Evolutionary conservation across 208 protist species (phyloP), one percentile per base, ranked within the genome.

Genomic region (Kentomonas sorsogonicus): DNA sequence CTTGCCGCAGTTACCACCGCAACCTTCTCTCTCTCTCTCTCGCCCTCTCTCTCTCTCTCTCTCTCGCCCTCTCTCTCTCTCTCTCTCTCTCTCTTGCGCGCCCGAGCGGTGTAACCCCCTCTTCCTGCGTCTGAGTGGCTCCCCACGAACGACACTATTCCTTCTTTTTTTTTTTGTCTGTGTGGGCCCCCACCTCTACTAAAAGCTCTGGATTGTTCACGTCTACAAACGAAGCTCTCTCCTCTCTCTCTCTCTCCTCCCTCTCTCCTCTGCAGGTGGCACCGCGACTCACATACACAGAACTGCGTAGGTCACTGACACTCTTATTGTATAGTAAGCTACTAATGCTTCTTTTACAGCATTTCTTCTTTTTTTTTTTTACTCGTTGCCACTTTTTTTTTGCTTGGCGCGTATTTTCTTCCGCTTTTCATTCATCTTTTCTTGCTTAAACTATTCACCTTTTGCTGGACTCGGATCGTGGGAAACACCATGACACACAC

Each of bases 361-460:
- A 16, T 13, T 6, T 39, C n/a, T n/a, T n/a, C n/a, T n/a, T n/a
- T 23, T 52, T 31, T 23, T n/a, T 43, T 50, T 52, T 48, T 58
- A n/a, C 20, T 38, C 50, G 3, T 13, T 23, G 46, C 0, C 15
- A 1, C 18, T 18, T 31, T 2, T 22, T 63, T 44, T 46, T 54
- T 44, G 56, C 9, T 47, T 65, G 10, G 65, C 9, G 18, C 56
- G 6, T 45, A 38, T 46, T 23, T 41, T 59, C 53, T 34, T 56
- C n/a, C 41, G n/a, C 23, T 20, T 53, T 46, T 16, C 30, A 38
- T 13, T 18, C 27, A 40, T 38, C 33, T 53, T 20, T 61, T 61
- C 23, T 36, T 7, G 13, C 30, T 20, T 4, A 25, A 29, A 36
- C 20, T 54, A 15, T 15, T 38, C 22, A 4, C n/a, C 18, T 57